Evolutionary conservation across 2,329 filamentous ascomycete genomes (phyloP).

Genomic region (Colletotrichum eremochloae): DNA sequence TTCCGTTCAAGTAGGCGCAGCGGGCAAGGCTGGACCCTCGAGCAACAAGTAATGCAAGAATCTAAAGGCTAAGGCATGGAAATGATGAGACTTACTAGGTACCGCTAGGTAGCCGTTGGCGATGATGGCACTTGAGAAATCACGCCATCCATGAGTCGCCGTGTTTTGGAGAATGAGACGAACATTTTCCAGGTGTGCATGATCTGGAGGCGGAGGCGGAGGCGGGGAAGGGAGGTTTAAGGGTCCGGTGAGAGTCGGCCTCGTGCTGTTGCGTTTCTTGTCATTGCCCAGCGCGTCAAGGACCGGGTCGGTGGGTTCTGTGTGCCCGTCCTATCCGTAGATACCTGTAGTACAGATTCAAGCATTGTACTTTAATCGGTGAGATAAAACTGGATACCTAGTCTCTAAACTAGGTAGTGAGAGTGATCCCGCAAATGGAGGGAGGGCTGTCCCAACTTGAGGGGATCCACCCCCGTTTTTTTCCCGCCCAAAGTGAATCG

Average conservation of each 20-base stretch:
- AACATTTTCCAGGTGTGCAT: constrained; percentile 27
- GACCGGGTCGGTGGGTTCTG: not conserved
- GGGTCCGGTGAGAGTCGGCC: not conserved
- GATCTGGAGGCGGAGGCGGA: constrained; percentile 12
- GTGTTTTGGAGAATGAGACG: constrained; percentile 31
- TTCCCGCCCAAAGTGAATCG: constrained; percentile 38
- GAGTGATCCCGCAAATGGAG: constrained; percentile 7
- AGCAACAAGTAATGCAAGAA: constrained; percentile 7
- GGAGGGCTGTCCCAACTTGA: constrained; percentile 12
- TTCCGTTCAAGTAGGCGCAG: not conserved
- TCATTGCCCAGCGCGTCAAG: not conserved
- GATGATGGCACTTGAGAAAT: constrained; percentile 28
- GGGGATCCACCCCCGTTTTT: constrained; percentile 26
- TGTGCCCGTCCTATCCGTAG: not conserved
- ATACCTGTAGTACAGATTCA: too few species aligned
- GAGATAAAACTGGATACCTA: not conserved
- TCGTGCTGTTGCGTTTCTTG: not conserved
- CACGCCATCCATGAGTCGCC: constrained; percentile 39
- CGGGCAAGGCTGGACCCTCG: constrained; percentile 11
- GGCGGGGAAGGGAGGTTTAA: not conserved
- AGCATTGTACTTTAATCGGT: too few species aligned
- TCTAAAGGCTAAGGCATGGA: constrained; percentile 2
- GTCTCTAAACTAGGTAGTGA: too few species aligned
- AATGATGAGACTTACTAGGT: constrained; percentile 19
- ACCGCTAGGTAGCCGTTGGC: constrained; percentile 14